These are phyloP conservation scores for Paecilomyces variotii DNA, from an alignment of 2,329 filamentous ascomycete genomes.

Conservation along the genomic window DNA sequence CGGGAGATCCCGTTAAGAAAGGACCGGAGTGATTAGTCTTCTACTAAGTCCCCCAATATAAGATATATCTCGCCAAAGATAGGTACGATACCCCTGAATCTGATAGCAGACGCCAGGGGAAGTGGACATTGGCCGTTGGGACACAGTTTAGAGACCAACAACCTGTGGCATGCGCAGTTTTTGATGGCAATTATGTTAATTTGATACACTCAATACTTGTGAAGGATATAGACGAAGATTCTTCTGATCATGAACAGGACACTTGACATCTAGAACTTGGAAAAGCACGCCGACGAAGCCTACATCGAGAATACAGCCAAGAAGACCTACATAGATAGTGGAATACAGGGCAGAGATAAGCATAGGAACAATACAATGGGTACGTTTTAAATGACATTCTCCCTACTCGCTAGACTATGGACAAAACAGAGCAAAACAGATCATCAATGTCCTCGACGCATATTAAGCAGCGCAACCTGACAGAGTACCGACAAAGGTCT, in stretches of 20 bases:
- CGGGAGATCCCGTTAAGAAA: not conserved
- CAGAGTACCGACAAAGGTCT: constrained; percentile 20
- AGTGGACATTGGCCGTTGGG: not conserved
- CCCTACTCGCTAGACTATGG: not conserved
- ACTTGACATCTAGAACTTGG: not conserved
- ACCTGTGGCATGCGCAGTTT: not conserved
- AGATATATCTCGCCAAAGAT: not conserved
- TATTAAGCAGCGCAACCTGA: constrained; percentile 6
- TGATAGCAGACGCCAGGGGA: not conserved
- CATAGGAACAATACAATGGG: not conserved
- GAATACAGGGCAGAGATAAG: not conserved
- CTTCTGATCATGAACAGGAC: too few species aligned
- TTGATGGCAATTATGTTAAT: not conserved
- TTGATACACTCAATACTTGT: not conserved
- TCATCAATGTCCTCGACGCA: not conserved
- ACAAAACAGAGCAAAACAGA: not conserved
- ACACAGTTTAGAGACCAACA: not conserved
- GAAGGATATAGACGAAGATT: too few species aligned
- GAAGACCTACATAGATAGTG: not conserved
- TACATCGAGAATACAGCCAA: not conserved
- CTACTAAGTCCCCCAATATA: not conserved
- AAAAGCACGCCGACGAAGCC: not conserved
- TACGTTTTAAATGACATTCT: not conserved
- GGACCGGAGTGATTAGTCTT: not conserved
- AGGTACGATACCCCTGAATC: not conserved